A percentile compares a stretch with the other conserved stretches of the same genome.
Evolutionary conservation across 768 basidiomycete genomes (phyloP).

Genomic region (Tylopilus cervinicoccineus): DNA sequence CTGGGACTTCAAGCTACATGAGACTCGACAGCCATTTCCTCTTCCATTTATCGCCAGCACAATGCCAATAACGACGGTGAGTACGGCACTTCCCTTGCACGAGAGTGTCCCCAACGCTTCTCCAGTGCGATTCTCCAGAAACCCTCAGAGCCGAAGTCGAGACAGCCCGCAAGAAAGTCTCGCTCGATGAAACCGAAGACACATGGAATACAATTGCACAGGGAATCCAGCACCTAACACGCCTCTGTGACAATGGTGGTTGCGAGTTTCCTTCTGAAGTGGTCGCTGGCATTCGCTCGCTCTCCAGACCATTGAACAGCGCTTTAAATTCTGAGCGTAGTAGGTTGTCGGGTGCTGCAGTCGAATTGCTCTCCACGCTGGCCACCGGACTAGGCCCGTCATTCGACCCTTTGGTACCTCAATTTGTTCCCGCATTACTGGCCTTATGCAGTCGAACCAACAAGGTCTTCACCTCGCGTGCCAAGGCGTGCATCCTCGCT

Average conservation of each 20-base stretch:
- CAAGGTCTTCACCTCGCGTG: slow-evolving; percentile 71
- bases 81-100: fast-evolving
- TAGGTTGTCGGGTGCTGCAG: slow-evolving; percentile 60
- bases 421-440: slow-evolving; percentile 67
- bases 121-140: slow-evolving; percentile 32
- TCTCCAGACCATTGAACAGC: slow-evolving; percentile 50
- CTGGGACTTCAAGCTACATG: slow-evolving; percentile 19
- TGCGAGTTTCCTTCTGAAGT: slow-evolving; percentile 51
- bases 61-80: slow-evolving; percentile 32
- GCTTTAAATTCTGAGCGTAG: slow-evolving; percentile 73
- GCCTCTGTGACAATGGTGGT: slow-evolving; percentile 49
- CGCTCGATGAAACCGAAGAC: slow-evolving; percentile 68
- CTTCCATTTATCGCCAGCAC: slow-evolving; percentile 1
- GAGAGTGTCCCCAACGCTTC: neutral
- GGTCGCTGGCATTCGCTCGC: slow-evolving; percentile 44
- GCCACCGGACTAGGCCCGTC: slow-evolving; percentile 52
- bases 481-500: slow-evolving; percentile 52
- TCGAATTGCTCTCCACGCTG: slow-evolving; percentile 56
- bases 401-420: slow-evolving; percentile 65
- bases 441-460: slow-evolving; percentile 68
- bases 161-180: slow-evolving; percentile 37
- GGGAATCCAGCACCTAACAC: slow-evolving; percentile 43
- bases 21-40: slow-evolving; percentile 3
- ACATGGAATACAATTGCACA: slow-evolving; percentile 69
- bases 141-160: slow-evolving; percentile 40